These are phyloP conservation scores for Lagenidium giganteum DNA, from an alignment of 352 stramenopile species.

Conservation along the genomic window DNA sequence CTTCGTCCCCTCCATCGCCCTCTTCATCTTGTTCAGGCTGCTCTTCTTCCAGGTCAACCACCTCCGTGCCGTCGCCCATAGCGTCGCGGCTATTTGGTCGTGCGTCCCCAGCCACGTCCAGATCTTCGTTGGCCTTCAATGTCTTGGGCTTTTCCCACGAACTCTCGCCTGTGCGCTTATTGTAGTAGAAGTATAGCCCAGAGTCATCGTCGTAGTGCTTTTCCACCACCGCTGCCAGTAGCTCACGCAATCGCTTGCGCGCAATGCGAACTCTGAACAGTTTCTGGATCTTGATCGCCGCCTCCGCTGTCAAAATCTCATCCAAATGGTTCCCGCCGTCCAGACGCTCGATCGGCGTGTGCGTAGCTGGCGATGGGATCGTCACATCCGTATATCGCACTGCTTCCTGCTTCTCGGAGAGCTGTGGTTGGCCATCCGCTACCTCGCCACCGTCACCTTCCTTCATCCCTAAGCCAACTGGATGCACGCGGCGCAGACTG, in stretches of 20 bases:
- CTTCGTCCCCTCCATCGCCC: conserved; percentile 4
- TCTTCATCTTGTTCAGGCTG: conserved; percentile 10
- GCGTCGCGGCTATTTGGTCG: conserved; percentile 1
- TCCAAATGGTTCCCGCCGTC: no score
- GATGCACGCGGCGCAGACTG: no score
- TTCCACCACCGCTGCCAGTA: conserved; percentile 56
- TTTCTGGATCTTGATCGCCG: conserved; percentile 42
- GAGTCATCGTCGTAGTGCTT: conserved; percentile 72
- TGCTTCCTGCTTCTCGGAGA: no score
- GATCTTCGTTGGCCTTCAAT: conserved; percentile 41
- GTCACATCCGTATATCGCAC: no score
- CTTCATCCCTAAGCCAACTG: no score
- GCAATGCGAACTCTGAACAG: conserved; percentile 54
- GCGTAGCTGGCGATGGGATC: no score
- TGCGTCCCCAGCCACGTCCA: conserved; percentile 34
- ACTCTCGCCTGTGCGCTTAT: conserved; percentile 58
- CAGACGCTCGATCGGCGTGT: no score
- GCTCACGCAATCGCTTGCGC: conserved; percentile 24
- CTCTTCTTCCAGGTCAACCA: conserved; percentile 20
- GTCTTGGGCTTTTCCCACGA: conserved; percentile 68
- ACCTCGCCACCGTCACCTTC: no score
- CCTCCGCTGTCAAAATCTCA: conserved; percentile 12
- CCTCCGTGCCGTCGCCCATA: conserved; percentile 3
- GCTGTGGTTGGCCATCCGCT: no score
- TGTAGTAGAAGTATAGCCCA: conserved; percentile 67